A percentile compares a stretch with the other conserved stretches of the same genome.
These are phyloP conservation scores for Kregervanrija fluxuum DNA, from an alignment of 805 yeast species.

Conservation along the genomic window DNA sequence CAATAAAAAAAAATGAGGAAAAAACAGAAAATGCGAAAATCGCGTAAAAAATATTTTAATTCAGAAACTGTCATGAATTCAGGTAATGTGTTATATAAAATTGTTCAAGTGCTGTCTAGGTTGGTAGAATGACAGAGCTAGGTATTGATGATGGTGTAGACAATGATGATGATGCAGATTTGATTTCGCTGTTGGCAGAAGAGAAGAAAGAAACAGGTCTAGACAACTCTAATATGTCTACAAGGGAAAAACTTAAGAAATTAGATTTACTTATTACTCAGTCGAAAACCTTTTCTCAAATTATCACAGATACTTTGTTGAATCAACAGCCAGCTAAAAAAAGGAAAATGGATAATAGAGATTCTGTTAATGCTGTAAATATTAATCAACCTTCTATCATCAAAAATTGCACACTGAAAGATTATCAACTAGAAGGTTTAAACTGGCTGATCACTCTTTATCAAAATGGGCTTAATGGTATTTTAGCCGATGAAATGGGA, in stretches of 20 bases:
- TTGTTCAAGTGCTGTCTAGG: no score
- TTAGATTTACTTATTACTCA: constrained; percentile 73
- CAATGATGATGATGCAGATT: background rate
- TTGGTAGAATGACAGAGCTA: no score
- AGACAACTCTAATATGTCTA: constrained; percentile 24
- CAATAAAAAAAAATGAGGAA: no score
- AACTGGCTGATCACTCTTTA: constrained; percentile 86
- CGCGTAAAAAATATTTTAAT: no score
- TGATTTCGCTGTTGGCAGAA: background rate
- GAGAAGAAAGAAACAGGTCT: background rate
- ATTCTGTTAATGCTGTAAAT: constrained; percentile 10
- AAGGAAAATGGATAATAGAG: background rate
- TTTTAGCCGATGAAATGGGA: constrained; percentile 97
- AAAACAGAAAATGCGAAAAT: no score
- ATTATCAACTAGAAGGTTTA: constrained; percentile 83
- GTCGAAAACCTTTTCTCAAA: constrained; percentile 80
- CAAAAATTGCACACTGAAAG: constrained; percentile 58
- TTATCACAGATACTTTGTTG: constrained; percentile 72
- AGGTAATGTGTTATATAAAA: no score
- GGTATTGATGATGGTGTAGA: no score
- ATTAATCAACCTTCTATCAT: constrained; percentile 44
- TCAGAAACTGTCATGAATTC: no score
- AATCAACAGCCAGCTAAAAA: constrained; percentile 22
- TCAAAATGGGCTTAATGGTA: constrained; percentile 92
- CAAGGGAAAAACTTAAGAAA: constrained; percentile 55